These are phyloP conservation scores for Melaleuca alternifolia DNA, from an alignment of 345 rosid species.

Conservation along the genomic window DNA sequence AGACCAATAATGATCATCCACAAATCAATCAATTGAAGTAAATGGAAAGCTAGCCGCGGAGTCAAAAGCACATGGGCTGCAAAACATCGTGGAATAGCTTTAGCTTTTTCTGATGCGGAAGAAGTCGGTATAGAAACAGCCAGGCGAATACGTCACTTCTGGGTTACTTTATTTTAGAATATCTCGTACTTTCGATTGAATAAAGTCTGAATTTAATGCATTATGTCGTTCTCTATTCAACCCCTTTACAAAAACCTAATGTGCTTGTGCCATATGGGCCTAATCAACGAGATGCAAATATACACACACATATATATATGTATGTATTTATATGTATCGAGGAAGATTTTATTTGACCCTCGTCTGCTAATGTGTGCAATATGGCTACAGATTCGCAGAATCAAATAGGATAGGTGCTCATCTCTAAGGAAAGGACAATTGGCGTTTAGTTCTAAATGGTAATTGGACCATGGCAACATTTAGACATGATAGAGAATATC, in stretches of 20 bases:
- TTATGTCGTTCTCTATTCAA: not conserved
- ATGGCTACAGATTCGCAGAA: not conserved
- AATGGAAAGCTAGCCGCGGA: not conserved
- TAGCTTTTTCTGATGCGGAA: not conserved
- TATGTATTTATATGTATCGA: too few species aligned
- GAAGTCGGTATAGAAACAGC: not conserved
- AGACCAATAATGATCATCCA: not conserved
- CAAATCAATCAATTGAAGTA: not conserved
- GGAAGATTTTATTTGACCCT: not conserved
- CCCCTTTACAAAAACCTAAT: not conserved
- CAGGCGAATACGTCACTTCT: not conserved
- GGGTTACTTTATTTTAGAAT: not conserved
- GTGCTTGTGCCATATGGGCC: not conserved
- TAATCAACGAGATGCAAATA: not conserved
- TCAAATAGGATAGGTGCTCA: not conserved
- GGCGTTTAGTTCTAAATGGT: not conserved
- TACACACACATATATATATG: too few species aligned
- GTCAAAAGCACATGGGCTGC: not conserved
- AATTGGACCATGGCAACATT: not conserved
- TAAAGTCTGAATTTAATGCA: not conserved
- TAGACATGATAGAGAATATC: not conserved
- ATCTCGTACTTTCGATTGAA: not conserved
- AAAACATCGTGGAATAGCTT: not conserved
- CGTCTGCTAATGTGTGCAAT: not conserved
- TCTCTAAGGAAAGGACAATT: not conserved